These are phyloP conservation scores for Cantharellus anzutake DNA, from an alignment of 768 basidiomycete genomes.

Conservation along the genomic window DNA sequence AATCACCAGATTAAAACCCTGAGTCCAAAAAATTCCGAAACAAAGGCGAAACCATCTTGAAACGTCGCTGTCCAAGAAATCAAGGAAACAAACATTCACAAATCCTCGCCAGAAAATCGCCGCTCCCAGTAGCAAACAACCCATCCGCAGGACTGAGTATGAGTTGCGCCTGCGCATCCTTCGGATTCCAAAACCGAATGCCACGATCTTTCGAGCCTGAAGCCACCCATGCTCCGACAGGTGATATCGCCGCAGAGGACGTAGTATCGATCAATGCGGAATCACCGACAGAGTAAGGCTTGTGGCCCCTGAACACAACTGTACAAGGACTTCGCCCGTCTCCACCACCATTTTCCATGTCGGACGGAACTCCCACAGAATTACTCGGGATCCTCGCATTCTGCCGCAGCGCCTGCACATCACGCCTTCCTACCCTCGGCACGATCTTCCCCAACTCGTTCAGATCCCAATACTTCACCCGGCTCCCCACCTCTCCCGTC, in stretches of 20 bases:
- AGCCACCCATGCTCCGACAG: conserved; percentile 87
- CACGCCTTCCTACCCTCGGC: neutral
- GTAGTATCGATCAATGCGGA: conserved; percentile 21
- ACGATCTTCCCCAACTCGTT: conserved; percentile 14
- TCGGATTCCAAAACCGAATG: conserved; percentile 82
- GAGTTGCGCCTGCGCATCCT: conserved; percentile 48
- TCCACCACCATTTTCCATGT: conserved; percentile 11
- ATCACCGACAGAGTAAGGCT: conserved; percentile 14
- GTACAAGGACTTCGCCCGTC: conserved; percentile 37
- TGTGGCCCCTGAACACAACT: conserved; percentile 79
- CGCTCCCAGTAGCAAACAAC: conserved; percentile 47
- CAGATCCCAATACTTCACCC: conserved; percentile 33
- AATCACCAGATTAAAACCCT: no score
- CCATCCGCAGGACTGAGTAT: conserved; percentile 52
- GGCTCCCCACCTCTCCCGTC: conserved; percentile 23
- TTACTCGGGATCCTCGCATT: neutral
- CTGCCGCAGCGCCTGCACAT: neutral
- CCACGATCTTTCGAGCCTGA: conserved; percentile 91
- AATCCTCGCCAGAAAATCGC: conserved; percentile 53
- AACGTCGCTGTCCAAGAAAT: no score
- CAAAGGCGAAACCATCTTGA: no score
- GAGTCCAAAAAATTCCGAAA: no score
- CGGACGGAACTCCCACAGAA: neutral
- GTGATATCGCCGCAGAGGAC: conserved; percentile 63
- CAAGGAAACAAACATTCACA: conserved; percentile 19